Evolutionary conservation across 2,329 filamentous ascomycete genomes (phyloP), one percentile per base, ranked within the genome.

Genomic region (Alternaria sp.): DNA sequence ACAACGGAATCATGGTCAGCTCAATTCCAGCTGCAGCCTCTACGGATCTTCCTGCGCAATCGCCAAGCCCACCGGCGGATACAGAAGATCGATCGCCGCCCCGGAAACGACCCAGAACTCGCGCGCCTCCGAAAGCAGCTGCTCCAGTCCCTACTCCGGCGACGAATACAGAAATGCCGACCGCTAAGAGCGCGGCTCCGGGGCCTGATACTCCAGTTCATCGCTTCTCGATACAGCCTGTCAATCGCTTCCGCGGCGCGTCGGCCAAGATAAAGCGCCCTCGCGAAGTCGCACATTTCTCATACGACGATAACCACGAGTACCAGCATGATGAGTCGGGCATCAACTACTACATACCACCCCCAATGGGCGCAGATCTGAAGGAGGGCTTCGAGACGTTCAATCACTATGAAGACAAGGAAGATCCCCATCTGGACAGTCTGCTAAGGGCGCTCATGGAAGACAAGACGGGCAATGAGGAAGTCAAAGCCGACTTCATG

Each of bases 281-380:
- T 7, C 68, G 95, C 90, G 96, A 99, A 83, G 92, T 99, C 68
- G 88, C 95, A 5, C 93, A 87, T 81, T 99, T 98, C 82, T 98
- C 95, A 9, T 98, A 96, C 80, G 93, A 98, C 78, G 88, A 94
- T 47, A 84, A 94, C 26, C 96, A 95, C 77, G 80, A 88, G 58
- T 94, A 94, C 74, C 89, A 85, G 53, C 87, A 91, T 4, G 93
- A 93, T 67, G 91, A 92, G 65, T 91, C 91, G 4, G 95, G 93
- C 1, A 78, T 99, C 68, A 89, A 89, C 69, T 97, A 95, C 83
- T 98, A 97, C 80, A 96, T 97, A 74, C 90, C 92, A 3, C 92
- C 84, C 3, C 68, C 91, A 1, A 79, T 96, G 2, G 89, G 89
- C 9, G 87, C 87, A 7, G 90, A 97, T 79, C 84, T 99, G 41